These are phyloP conservation scores for Cordyceps tenuipes DNA, from an alignment of 2,329 filamentous ascomycete genomes.

Conservation along the genomic window DNA sequence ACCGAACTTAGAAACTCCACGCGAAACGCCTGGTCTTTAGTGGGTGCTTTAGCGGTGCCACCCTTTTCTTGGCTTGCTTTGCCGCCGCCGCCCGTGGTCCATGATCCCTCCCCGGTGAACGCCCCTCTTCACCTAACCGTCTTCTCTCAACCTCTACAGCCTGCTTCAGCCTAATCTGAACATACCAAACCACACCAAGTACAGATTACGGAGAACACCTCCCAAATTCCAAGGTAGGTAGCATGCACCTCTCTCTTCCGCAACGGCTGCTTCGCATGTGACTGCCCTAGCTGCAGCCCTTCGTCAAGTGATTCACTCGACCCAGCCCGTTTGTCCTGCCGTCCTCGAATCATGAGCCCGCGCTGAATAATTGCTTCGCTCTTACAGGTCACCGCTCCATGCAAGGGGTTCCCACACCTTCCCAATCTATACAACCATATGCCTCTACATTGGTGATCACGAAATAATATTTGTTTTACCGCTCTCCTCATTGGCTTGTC, in stretches of 20 bases:
- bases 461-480: not conserved
- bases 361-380: constrained; percentile 21
- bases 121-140: not conserved
- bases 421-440: not conserved
- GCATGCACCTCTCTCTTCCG: not conserved
- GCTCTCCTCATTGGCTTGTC: not conserved
- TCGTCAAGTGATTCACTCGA: constrained; percentile 4
- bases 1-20: constrained; percentile 7
- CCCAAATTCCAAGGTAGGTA: too few species aligned
- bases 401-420: not conserved
- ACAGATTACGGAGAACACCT: too few species aligned
- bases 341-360: not conserved
- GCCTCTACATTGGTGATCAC: constrained; percentile 6
- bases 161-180: not conserved
- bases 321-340: not conserved
- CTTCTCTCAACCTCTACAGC: not conserved
- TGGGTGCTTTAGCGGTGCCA: too few species aligned
- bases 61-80: not conserved
- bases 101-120: not conserved
- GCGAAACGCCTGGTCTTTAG: not conserved
- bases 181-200: too few species aligned
- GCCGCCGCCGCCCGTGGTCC: not conserved
- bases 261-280: constrained; percentile 2
- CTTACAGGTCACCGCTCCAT: constrained; percentile 16
- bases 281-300: constrained; percentile 1